Evolutionary conservation across 257 asterid species (phyloP), one percentile per base, ranked within the genome.

Genomic region (Forsythia viridissima): DNA sequence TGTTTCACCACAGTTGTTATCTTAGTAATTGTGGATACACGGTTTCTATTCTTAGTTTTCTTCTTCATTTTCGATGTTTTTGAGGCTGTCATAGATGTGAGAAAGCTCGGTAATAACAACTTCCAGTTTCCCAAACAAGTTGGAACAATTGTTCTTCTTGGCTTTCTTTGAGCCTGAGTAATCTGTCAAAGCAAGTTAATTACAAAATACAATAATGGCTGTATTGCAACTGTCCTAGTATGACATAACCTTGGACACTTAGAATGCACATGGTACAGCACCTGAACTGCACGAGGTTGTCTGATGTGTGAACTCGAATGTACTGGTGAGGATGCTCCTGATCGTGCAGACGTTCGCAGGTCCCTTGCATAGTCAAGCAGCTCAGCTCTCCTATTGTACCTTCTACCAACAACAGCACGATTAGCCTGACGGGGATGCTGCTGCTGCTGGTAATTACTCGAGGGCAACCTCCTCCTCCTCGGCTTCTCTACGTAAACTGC

Each of bases 371-470:
- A 86, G 0, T 85, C 86, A 10, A 89, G 89, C 81, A 87, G 89
- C 61, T 86, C 84, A 15, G 91, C 88, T 84, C 84, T 90, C 66
- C 90, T 84, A 38, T 87, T 79, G 84, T 85, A 66, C 70, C 89
- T 87, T 80, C 80, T 71, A 13, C 55, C 80, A 67, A 71, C 69
- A 3, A 36, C 59, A 41, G 6, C 67, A 67, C 43, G 52, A 75
- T 70, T 81, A 30, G 79, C 74, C 15, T 40, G 74, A 57, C 74
- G 82, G 34, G 72, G 13, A 24, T 81, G 79, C 3, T 75, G 86
- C 44, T 79, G 65, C 4, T 76, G 76, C 30, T 78, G 82, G 36
- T 77, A 80, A 34, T 34, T 72, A 21, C 44, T 12, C 55, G 80
- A n/a, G 13, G 39, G 71, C 43, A 43, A 3, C 38, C 77, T 77